Evolutionary conservation across 768 basidiomycete genomes (phyloP).

Genomic region (Boletus bicolor): DNA sequence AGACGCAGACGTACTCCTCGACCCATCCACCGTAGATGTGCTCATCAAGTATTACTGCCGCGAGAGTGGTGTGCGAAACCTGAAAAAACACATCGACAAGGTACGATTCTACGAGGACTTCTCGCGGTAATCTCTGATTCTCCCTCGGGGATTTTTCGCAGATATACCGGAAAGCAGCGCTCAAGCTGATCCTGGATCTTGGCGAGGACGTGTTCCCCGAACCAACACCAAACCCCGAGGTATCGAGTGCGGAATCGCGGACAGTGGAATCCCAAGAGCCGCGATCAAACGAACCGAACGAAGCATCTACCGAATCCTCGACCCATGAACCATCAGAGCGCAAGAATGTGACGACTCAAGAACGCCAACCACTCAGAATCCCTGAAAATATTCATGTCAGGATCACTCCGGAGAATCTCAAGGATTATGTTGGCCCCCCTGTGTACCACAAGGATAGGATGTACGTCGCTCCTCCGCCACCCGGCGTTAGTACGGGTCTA

Average conservation of each 20-base stretch:
- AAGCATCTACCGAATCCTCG: conserved; percentile 15
- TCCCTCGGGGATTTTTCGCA: conserved; percentile 28
- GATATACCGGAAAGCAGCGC: conserved; percentile 96
- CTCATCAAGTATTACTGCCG: conserved; percentile 97
- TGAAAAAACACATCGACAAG: conserved; percentile 99
- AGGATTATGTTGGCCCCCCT: conserved; percentile 95
- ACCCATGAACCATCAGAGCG: conserved; percentile 31
- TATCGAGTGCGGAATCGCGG: conserved; percentile 18
- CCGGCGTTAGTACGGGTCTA: conserved; percentile 92
- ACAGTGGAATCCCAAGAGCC: conserved; percentile 56
- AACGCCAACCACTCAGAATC: conserved; percentile 77
- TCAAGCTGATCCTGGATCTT: conserved; percentile 86
- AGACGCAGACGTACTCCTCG: conserved; percentile 77
- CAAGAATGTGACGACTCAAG: conserved; percentile 68
- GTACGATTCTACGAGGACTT: conserved; percentile 37
- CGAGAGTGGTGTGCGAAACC: conserved; percentile 92
- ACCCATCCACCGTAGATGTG: conserved; percentile 72
- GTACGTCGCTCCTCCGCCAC: conserved; percentile 76
- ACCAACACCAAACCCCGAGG: conserved; percentile 35
- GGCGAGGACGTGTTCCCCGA: conserved; percentile 87
- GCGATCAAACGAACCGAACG: conserved; percentile 35
- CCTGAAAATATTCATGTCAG: conserved; percentile 75
- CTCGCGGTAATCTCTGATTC: background rate
- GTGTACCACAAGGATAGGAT: conserved; percentile 94
- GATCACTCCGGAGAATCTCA: conserved; percentile 84